Conservation (phyloP, 2,329 filamentous ascomycete species). For the Hirsutella minnesotensis region DNA sequence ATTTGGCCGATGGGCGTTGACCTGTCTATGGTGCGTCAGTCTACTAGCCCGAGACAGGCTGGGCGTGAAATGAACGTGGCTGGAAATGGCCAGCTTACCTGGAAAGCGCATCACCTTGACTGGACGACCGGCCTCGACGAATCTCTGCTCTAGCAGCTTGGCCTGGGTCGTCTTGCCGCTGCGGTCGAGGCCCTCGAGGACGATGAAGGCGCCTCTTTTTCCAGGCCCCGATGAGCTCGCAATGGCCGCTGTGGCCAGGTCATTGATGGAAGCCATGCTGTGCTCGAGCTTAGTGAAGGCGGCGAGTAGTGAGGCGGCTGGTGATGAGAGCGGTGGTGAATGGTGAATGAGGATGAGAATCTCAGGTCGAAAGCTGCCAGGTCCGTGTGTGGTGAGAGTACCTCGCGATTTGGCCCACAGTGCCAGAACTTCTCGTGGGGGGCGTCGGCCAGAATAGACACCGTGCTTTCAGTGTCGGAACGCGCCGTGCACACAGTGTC, state of each 20-base stretch:
- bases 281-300: neutral
- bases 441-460: too few relatives aligned
- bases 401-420: too few relatives aligned
- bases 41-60: too few relatives aligned
- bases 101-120: conserved; percentile 47
- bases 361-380: too few relatives aligned
- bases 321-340: too few relatives aligned
- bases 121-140: conserved; percentile 33
- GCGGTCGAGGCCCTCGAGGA: conserved; percentile 80
- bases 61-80: too few relatives aligned
- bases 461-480: too few relatives aligned
- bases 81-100: conserved; percentile 27
- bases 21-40: conserved; percentile 43
- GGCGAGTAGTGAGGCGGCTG: too few relatives aligned
- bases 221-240: conserved; percentile 1
- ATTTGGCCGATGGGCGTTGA: conserved; percentile 75
- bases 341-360: too few relatives aligned
- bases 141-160: conserved; percentile 47
- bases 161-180: conserved; percentile 92
- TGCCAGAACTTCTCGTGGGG: too few relatives aligned
- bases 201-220: conserved; percentile 59
- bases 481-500: too few relatives aligned
- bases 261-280: conserved; percentile 40
- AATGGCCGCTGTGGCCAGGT: conserved; percentile 31
- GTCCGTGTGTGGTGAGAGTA: too few relatives aligned